These are phyloP conservation scores for Poa annua DNA, from an alignment of 176 grass and related monocot species.

Conservation along the genomic window DNA sequence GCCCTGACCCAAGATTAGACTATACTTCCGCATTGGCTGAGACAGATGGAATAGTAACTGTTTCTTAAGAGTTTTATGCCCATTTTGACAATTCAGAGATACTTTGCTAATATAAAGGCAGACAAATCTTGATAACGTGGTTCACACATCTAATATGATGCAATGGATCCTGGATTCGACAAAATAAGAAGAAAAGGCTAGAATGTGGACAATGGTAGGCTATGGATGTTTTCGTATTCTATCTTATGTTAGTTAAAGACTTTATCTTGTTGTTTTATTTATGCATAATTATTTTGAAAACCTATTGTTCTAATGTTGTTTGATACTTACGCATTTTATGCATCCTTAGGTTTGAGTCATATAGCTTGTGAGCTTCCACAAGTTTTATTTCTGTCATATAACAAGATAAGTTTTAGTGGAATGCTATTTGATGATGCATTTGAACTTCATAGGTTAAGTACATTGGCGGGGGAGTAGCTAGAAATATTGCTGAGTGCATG, in stretches of 20 bases:
- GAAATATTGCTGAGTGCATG: slow-evolving; percentile 98
- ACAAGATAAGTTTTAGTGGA: not conserved
- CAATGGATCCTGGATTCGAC: not conserved
- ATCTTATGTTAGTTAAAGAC: not conserved
- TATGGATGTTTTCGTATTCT: not conserved
- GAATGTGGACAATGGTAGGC: not conserved
- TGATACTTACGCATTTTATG: slow-evolving; percentile 24
- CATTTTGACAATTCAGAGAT: not conserved
- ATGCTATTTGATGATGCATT: slow-evolving; percentile 28
- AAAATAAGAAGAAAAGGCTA: not conserved
- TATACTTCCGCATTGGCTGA: slow-evolving; percentile 1
- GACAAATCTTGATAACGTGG: not conserved
- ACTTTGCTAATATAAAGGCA: not conserved
- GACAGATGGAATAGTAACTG: not conserved
- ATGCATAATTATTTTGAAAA: not conserved
- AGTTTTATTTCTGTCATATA: slow-evolving; percentile 13
- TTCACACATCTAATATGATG: not conserved
- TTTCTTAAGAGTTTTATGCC: not conserved
- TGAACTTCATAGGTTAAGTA: slow-evolving; percentile 68
- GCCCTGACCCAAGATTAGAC: not conserved
- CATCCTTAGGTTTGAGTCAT: not conserved
- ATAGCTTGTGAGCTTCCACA: slow-evolving; percentile 13
- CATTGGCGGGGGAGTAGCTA: slow-evolving; percentile 77
- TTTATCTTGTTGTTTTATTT: not conserved
- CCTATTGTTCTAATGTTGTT: not conserved